Evolutionary conservation across 129 eudicot genomes (phyloP).

Genomic region (Helianthus annuus): DNA sequence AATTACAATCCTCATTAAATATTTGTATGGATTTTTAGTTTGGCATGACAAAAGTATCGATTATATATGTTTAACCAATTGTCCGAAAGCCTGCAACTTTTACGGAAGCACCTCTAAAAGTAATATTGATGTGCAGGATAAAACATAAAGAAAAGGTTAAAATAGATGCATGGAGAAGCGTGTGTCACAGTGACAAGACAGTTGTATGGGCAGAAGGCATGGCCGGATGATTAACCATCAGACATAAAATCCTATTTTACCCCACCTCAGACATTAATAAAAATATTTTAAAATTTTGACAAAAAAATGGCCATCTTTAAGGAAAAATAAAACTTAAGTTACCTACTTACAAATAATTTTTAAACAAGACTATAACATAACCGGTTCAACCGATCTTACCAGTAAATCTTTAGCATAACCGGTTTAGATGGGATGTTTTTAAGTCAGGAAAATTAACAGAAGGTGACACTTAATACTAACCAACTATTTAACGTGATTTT

Average conservation of each 20-base stretch:
- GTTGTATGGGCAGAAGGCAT: constrained; percentile 29
- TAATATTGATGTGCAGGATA: background rate
- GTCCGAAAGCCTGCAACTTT: background rate
- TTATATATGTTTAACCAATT: no score
- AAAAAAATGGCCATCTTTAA: background rate
- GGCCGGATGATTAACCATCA: constrained; percentile 30
- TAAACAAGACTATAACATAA: no score
- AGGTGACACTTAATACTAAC: background rate
- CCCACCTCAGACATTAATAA: background rate
- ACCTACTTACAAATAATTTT: background rate
- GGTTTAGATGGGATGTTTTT: background rate
- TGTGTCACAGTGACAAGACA: constrained; percentile 38
- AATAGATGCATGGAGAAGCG: constrained; percentile 31
- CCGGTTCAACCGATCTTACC: no score
- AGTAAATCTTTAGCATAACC: no score
- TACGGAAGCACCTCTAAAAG: background rate
- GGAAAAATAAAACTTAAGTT: background rate
- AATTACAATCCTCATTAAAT: no score
- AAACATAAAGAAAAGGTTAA: constrained; percentile 9
- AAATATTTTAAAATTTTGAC: background rate
- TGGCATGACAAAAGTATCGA: no score
- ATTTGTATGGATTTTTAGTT: no score
- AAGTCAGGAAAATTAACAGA: background rate
- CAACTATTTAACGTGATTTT: background rate
- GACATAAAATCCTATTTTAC: constrained; percentile 8